Evolutionary conservation across 2,329 filamentous ascomycete genomes (phyloP), one percentile per base, ranked within the genome.

Genomic region (Hypoxylon sp.): DNA sequence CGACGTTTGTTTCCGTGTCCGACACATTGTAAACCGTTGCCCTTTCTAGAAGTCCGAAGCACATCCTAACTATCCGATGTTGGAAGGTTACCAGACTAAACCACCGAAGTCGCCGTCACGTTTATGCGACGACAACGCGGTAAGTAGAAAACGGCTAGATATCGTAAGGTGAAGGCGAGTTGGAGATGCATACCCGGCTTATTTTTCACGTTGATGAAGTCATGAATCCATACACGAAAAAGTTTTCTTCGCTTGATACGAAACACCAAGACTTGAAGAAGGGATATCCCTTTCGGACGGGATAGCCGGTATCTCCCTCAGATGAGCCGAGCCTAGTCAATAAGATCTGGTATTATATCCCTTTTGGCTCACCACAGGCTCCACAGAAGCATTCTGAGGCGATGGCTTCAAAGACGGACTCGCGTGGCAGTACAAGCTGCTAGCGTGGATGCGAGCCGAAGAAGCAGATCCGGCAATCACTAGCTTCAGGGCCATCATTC

Each of bases 351-450:
- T 21, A 29, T 23, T 53, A 41, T 55, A 47, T n/a, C 66, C 50
- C 64, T 66, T 66, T 74, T 63, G 72, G 77, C 64, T 73, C 74
- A 15, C 87, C 87, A 69, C 90, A 94, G 4, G 90, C 73, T 3
- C 89, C 89, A 70, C 90, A 94, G 0, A 86, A 71, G n/a, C n/a
- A n/a, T 5, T 86, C 88, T 62, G 81, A 85, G 71, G 93, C 89
- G 1, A 82, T 84, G 9, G 88, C 81, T 93, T 94, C 48, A 87
- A 69, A 70, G 91, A 94, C 17, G 67, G 58, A 41, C 79, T 83
- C 10, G 75, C 79, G 57, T 74, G 74, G 70, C 90, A 94, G 2
- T 75, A 63, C 3, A 72, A 69, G 62, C 81, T 84, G 38, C 46
- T 81, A 80, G 0, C 74, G 69, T 0, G 79, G 74, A 40, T 83